Percentiles rank a stretch among this genome's conserved stretches.
These are phyloP conservation scores for Odontarrhena argentea DNA, from an alignment of 345 rosid species.

Conservation along the genomic window DNA sequence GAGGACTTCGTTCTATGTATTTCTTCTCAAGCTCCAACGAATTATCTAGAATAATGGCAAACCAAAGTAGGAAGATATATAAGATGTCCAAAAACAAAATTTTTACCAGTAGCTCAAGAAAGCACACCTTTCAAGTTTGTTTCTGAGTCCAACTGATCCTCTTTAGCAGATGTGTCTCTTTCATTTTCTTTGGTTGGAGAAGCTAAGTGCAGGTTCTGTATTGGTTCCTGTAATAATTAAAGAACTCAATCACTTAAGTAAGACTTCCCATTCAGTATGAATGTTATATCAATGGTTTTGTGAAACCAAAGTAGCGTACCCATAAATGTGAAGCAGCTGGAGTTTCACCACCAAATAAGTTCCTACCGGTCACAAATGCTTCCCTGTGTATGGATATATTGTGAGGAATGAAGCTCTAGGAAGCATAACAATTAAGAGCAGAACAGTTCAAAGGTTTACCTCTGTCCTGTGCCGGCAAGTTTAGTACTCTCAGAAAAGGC, in stretches of 20 bases:
- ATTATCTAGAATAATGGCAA: constrained; percentile 33
- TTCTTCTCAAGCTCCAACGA: constrained; percentile 35
- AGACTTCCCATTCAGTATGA: not conserved
- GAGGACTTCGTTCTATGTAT: constrained; percentile 45
- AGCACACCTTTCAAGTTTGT: constrained; percentile 44
- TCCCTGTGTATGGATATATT: constrained; percentile 42
- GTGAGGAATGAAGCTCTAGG: constrained; percentile 6
- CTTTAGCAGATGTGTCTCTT: constrained; percentile 19
- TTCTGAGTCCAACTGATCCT: constrained; percentile 26
- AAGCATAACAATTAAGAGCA: not conserved
- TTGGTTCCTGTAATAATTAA: constrained; percentile 31
- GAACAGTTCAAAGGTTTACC: constrained; percentile 42
- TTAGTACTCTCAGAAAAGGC: constrained; percentile 47
- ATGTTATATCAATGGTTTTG: not conserved
- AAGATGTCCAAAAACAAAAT: not conserved
- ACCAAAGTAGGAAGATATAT: not conserved
- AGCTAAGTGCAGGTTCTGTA: constrained; percentile 42
- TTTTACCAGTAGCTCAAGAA: constrained; percentile 13
- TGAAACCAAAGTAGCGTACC: constrained; percentile 45
- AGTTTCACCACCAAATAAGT: constrained; percentile 50
- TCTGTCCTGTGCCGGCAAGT: constrained; percentile 40
- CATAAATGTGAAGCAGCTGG: constrained; percentile 40
- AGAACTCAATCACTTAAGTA: constrained; percentile 5
- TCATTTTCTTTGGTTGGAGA: constrained; percentile 40
- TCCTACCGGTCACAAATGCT: constrained; percentile 46